phyloP scores from a whole-genome alignment of 139 green algal genomes.

The Volvox africanus region DNA sequence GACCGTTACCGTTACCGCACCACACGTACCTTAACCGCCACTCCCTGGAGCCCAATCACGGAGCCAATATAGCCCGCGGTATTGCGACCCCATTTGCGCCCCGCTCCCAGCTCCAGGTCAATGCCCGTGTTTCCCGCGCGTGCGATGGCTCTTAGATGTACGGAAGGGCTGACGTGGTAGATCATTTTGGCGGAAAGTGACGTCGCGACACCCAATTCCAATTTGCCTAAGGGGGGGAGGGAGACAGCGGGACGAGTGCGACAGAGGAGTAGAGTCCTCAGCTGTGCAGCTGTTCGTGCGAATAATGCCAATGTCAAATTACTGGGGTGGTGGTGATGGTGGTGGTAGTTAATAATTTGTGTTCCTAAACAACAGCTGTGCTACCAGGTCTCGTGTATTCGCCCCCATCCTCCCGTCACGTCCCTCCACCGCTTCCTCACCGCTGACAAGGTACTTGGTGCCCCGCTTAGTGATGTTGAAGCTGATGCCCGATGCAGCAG shows the following conservation, averaged over 20 bases:
- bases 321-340: too few species aligned
- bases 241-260: background rate
- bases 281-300: too few species aligned
- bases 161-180: background rate
- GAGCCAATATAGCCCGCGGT: slow-evolving; percentile 40
- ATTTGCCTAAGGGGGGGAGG: slow-evolving; percentile 41
- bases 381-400: too few species aligned
- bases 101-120: slow-evolving; percentile 66
- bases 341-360: too few species aligned
- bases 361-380: too few species aligned
- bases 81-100: slow-evolving; percentile 20
- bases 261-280: too few species aligned
- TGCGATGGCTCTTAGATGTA: slow-evolving; percentile 39
- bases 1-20: too few species aligned
- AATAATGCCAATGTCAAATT: too few species aligned
- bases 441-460: slow-evolving; percentile 42
- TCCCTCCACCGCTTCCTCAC: background rate
- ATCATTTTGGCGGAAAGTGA: slow-evolving; percentile 40
- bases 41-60: slow-evolving; percentile 32
- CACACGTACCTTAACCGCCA: slow-evolving; percentile 44
- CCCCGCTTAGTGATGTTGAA: slow-evolving; percentile 47
- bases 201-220: slow-evolving; percentile 60
- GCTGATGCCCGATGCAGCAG: slow-evolving; percentile 29
- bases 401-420: too few species aligned
- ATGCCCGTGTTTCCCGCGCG: slow-evolving; percentile 60